These are phyloP conservation scores for Fusarium veterinarium DNA, from an alignment of 2,329 filamentous ascomycete genomes.

Conservation along the genomic window DNA sequence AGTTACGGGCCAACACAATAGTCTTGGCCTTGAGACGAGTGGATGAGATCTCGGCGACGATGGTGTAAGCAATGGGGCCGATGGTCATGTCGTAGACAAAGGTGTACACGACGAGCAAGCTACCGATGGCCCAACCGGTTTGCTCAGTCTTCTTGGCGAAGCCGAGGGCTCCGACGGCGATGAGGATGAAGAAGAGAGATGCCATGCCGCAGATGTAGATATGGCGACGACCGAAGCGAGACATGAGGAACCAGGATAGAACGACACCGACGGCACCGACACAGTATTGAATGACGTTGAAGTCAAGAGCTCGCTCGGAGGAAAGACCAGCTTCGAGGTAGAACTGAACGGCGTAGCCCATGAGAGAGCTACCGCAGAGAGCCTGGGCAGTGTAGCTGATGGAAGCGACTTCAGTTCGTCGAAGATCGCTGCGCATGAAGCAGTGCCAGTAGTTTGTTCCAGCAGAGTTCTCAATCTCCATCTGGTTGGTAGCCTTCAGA, in stretches of 20 bases:
- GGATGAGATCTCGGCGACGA: conserved; percentile 69
- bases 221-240: conserved; percentile 10
- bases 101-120: conserved; percentile 57
- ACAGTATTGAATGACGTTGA: conserved; percentile 20
- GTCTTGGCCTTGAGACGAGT: conserved; percentile 60
- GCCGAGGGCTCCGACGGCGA: conserved; percentile 47
- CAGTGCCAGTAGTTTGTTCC: conserved; percentile 28
- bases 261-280: conserved; percentile 11
- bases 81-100: conserved; percentile 55
- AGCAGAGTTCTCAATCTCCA: conserved; percentile 26
- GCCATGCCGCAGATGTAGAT: conserved; percentile 17
- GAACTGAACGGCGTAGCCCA: conserved; percentile 21
- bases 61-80: conserved; percentile 78
- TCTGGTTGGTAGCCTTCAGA: conserved; percentile 19
- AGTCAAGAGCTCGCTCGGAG: conserved; percentile 4
- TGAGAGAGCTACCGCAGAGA: conserved; percentile 14
- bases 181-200: not conserved
- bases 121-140: conserved; percentile 58
- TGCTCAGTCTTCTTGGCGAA: conserved; percentile 54
- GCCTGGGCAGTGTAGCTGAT: conserved; percentile 14
- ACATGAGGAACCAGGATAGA: conserved; percentile 19
- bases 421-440: conserved; percentile 22
- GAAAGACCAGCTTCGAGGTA: conserved; percentile 16
- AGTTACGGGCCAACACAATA: conserved; percentile 56
- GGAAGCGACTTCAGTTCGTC: conserved; percentile 16